Evolutionary conservation across 371 early-diverging fungal genomes (phyloP).

Genomic region (Rhizopus delemar): DNA sequence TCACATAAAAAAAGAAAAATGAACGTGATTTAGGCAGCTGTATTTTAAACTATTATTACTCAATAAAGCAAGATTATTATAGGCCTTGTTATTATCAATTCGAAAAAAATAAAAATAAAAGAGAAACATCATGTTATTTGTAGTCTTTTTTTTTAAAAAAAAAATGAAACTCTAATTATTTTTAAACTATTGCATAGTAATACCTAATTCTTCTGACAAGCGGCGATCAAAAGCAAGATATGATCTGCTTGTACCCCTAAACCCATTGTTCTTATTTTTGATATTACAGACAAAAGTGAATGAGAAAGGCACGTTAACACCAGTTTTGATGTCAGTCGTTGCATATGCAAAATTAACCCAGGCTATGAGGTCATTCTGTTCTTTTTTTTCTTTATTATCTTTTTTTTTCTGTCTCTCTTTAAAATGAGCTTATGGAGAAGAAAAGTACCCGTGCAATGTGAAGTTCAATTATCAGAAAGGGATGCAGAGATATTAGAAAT

Average conservation of each 20-base stretch:
- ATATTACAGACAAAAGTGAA: too few species aligned
- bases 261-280: too few species aligned
- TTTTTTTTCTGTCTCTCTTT: slow-evolving; percentile 1
- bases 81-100: too few species aligned
- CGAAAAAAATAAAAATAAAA: too few species aligned
- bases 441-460: slow-evolving; percentile 8
- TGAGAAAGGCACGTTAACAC: too few species aligned
- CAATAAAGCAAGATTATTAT: too few species aligned
- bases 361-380: slow-evolving; percentile 1
- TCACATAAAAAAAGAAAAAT: too few species aligned
- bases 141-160: not conserved
- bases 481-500: slow-evolving; percentile 38
- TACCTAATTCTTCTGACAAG: not conserved
- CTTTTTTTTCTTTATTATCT: slow-evolving; percentile 3
- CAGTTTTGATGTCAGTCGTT: too few species aligned
- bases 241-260: too few species aligned
- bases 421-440: slow-evolving; percentile 21
- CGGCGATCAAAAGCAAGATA: not conserved
- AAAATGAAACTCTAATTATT: not conserved
- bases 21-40: too few species aligned
- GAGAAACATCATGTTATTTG: too few species aligned
- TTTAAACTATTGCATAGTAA: not conserved
- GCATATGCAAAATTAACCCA: not conserved
- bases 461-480: slow-evolving; percentile 35
- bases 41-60: too few species aligned